A percentile compares a stretch with the other conserved stretches of the same genome.
These are phyloP conservation scores for Termitomyces sp. DNA, from an alignment of 768 basidiomycete genomes.

Conservation along the genomic window DNA sequence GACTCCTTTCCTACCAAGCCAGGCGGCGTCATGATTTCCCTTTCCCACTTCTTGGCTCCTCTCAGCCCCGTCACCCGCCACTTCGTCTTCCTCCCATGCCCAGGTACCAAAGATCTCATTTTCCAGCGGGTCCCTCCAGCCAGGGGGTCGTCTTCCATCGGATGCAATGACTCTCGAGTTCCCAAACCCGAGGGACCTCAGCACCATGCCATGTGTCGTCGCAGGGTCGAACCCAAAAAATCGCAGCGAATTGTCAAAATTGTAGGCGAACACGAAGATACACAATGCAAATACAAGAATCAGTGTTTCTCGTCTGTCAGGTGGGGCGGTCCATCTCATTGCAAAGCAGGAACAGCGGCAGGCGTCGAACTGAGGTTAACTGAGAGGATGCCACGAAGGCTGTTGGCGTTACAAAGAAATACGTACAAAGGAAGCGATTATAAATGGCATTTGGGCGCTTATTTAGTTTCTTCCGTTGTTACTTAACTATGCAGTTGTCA, in stretches of 20 bases:
- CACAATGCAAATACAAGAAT: slow-evolving; percentile 65
- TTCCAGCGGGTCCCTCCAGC: slow-evolving; percentile 60
- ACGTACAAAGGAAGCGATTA: neutral
- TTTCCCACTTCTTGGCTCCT: slow-evolving; percentile 39
- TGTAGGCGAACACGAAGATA: slow-evolving; percentile 69
- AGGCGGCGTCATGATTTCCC: slow-evolving; percentile 42
- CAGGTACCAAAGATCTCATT: slow-evolving; percentile 65
- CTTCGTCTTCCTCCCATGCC: slow-evolving; percentile 59
- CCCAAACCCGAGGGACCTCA: slow-evolving; percentile 38
- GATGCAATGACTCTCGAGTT: slow-evolving; percentile 32
- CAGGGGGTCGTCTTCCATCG: slow-evolving; percentile 48
- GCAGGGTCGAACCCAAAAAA: slow-evolving; percentile 45
- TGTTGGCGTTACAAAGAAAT: neutral
- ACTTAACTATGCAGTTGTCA: too few species aligned
- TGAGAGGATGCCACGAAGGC: neutral
- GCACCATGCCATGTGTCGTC: slow-evolving; percentile 33
- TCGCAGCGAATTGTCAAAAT: slow-evolving; percentile 63
- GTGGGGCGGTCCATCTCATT: slow-evolving; percentile 65
- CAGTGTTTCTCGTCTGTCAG: slow-evolving; percentile 69
- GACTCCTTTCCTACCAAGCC: slow-evolving; percentile 33
- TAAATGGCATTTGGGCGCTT: neutral
- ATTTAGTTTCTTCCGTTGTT: neutral
- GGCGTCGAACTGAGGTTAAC: neutral
- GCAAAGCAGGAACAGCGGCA: neutral
- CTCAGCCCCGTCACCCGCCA: slow-evolving; percentile 55